A percentile compares a stretch with the other conserved stretches of the same genome.
Conservation (phyloP, 495 filamentous ascomycete species). For the Corynascus novoguineensis region DNA sequence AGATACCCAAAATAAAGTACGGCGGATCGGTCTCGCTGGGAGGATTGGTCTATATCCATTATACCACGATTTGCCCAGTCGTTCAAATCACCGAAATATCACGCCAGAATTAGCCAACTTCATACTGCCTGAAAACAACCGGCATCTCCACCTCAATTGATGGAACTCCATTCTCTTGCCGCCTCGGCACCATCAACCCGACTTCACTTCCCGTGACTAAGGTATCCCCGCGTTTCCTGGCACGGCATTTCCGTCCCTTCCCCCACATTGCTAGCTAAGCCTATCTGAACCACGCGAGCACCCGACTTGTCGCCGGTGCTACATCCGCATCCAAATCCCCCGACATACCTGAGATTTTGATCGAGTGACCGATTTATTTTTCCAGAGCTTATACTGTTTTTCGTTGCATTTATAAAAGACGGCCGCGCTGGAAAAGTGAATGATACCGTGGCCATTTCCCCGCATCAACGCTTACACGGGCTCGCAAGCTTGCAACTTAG, state of each 20-base stretch:
- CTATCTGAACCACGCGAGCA: not conserved
- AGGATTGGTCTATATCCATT: not conserved
- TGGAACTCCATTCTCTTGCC: not conserved
- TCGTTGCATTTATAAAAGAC: too few species aligned
- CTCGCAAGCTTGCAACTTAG: not conserved
- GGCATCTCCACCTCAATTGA: too few species aligned
- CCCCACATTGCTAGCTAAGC: not conserved
- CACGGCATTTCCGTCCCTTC: not conserved
- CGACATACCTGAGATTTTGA: not conserved
- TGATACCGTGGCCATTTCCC: too few species aligned
- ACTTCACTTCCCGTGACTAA: not conserved
- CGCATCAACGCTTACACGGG: not conserved
- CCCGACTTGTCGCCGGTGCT: not conserved
- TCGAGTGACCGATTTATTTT: not conserved
- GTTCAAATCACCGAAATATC: too few species aligned
- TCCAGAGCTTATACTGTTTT: not conserved
- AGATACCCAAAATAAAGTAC: conserved; percentile 9
- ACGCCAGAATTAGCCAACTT: too few species aligned
- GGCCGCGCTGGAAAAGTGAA: too few species aligned
- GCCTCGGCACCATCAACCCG: not conserved
- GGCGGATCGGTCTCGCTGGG: not conserved
- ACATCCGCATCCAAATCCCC: not conserved
- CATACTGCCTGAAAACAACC: too few species aligned
- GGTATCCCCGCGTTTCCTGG: not conserved
- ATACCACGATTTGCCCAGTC: too few species aligned